Conservation (phyloP, 768 basidiomycete species). For the Zangia roseola region DNA sequence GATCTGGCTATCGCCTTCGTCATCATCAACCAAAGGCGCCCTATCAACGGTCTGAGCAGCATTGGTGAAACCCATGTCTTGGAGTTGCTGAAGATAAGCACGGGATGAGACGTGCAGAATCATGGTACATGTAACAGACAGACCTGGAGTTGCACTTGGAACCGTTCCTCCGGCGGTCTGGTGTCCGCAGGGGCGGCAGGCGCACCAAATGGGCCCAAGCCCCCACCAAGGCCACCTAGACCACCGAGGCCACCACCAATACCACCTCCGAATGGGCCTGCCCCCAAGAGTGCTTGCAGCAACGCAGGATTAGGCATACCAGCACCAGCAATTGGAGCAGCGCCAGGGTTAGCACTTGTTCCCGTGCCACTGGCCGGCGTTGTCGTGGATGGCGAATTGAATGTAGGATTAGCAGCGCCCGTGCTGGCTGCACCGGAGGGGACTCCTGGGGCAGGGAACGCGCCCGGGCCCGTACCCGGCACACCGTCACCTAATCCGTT, state of each 20-base stretch:
- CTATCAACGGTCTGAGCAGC: constrained; percentile 90
- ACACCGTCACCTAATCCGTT: constrained; percentile 40
- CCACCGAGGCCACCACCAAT: constrained; percentile 24
- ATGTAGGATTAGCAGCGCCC: constrained; percentile 25
- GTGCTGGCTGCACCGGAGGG: constrained; percentile 32
- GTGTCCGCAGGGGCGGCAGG: constrained; percentile 54
- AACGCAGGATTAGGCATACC: constrained; percentile 42
- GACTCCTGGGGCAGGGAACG: constrained; percentile 63
- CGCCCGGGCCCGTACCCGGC: constrained; percentile 12
- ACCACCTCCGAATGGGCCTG: constrained; percentile 4
- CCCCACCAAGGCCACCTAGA: constrained; percentile 31
- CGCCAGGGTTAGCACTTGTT: constrained; percentile 16
- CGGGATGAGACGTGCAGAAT: not conserved
- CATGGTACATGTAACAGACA: not conserved
- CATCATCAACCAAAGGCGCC: too few relatives aligned
- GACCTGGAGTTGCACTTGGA: constrained; percentile 83
- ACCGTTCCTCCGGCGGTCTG: constrained; percentile 86
- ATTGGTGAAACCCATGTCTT: constrained; percentile 93
- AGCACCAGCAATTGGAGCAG: constrained; percentile 1
- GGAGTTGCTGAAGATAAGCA: constrained; percentile 66
- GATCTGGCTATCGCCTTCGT: too few relatives aligned
- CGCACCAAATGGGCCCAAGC: constrained; percentile 21
- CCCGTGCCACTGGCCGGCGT: constrained; percentile 21
- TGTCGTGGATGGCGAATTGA: constrained; percentile 18
- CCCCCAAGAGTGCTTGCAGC: constrained; percentile 31